Evolutionary conservation across 2,329 filamentous ascomycete species (phyloP).

Genomic region (Boeremia lycopersici): DNA sequence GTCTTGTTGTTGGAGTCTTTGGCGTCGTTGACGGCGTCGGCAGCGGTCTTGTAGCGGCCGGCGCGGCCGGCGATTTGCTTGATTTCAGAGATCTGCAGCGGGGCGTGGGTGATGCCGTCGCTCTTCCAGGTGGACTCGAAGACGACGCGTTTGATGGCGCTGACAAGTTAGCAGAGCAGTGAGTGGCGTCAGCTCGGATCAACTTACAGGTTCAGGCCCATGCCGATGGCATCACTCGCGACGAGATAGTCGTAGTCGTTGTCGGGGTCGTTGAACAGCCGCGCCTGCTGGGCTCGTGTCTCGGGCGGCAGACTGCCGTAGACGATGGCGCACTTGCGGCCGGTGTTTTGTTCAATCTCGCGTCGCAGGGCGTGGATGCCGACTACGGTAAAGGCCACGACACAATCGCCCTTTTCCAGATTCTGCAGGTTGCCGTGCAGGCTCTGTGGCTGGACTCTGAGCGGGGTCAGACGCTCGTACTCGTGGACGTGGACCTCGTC

Average conservation of each 20-base stretch:
- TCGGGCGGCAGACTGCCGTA: slow-evolving; percentile 93
- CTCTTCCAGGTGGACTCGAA: slow-evolving; percentile 81
- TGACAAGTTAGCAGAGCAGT: slow-evolving; percentile 27
- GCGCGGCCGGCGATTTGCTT: slow-evolving; percentile 96
- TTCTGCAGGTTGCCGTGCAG: slow-evolving; percentile 69
- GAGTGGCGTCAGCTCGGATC: neutral
- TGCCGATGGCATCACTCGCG: slow-evolving; percentile 94
- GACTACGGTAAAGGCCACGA: slow-evolving; percentile 85
- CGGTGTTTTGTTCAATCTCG: slow-evolving; percentile 76
- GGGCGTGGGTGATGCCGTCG: slow-evolving; percentile 63
- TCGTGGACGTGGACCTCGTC: slow-evolving; percentile 81
- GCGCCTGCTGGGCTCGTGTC: slow-evolving; percentile 87
- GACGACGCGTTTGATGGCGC: slow-evolving; percentile 83
- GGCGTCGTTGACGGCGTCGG: slow-evolving; percentile 54
- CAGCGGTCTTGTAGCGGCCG: slow-evolving; percentile 79
- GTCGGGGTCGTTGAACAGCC: slow-evolving; percentile 90
- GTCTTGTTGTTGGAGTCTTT: no score
- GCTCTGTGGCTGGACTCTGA: slow-evolving; percentile 69
- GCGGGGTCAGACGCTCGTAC: slow-evolving; percentile 82
- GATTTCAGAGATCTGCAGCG: slow-evolving; percentile 75
- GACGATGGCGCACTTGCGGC: slow-evolving; percentile 84
- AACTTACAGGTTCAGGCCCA: slow-evolving; percentile 87
- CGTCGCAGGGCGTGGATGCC: slow-evolving; percentile 80
- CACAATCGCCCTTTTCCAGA: slow-evolving; percentile 85
- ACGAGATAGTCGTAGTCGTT: slow-evolving; percentile 96